A percentile compares a stretch with the other conserved stretches of the same genome.
Conservation (phyloP, 106 monocot species). For the Hemerocallis citrina region DNA sequence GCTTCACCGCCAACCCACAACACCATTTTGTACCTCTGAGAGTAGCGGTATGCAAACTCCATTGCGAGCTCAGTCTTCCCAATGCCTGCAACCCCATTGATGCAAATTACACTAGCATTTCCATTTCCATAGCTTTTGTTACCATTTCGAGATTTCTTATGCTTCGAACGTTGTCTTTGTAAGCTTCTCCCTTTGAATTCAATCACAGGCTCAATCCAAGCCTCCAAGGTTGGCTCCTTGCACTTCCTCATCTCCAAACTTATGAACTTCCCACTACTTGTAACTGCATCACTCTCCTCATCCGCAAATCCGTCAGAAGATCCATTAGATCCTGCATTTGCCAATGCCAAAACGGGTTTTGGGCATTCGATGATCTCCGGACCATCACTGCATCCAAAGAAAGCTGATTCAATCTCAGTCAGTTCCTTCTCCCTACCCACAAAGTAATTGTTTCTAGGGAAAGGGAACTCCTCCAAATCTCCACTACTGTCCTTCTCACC, state of each 20-base stretch:
- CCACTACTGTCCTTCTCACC: constrained; percentile 25
- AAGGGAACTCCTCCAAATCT: constrained; percentile 48
- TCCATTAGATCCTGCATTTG: constrained; percentile 26
- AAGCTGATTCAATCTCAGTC: constrained; percentile 61
- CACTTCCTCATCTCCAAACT: constrained; percentile 77
- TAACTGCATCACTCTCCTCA: constrained; percentile 60
- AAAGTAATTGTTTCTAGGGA: constrained; percentile 56
- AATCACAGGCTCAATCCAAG: constrained; percentile 75
- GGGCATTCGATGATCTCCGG: constrained; percentile 24
- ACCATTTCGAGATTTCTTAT: constrained; percentile 41
- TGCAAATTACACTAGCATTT: constrained; percentile 36
- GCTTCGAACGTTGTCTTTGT: constrained; percentile 66
- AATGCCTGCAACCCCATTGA: constrained; percentile 57
- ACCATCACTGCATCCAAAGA: constrained; percentile 56
- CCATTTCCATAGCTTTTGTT: constrained; percentile 13
- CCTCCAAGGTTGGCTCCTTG: constrained; percentile 82
- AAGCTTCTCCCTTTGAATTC: constrained; percentile 47
- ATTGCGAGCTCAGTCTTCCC: constrained; percentile 85
- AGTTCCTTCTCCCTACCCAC: constrained; percentile 86
- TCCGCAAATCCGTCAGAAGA: constrained; percentile 79
- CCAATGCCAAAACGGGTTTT: neutral
- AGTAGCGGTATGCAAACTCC: constrained; percentile 77
- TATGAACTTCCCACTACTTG: constrained; percentile 49
- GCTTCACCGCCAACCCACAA: constrained; percentile 91
- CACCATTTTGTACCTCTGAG: constrained; percentile 85